Base-by-base conservation (phyloP, 2,329 filamentous ascomycete genomes). In the Diaporthe velutina region DNA sequence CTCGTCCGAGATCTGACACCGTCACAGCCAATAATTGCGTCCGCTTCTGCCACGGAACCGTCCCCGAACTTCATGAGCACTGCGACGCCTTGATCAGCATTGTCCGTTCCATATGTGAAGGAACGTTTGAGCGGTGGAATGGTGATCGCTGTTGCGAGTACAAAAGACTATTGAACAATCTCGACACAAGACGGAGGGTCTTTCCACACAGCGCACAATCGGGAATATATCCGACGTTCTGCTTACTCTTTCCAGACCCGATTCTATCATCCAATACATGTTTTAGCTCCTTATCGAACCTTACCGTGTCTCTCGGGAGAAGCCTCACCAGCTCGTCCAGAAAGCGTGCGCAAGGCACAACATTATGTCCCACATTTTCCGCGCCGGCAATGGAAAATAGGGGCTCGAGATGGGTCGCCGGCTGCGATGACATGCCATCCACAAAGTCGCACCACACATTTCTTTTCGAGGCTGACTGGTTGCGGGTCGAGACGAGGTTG, bases 1-100 rank as follows among this genome's bases (percentile, higher is more conserved):
- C 91, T 83, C 3, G 88, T 86, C 38, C 85, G 83, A 2, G 87
- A 89, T 80, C 92, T 91, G 78, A 93, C 90, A 0, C 91, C 91
- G 80, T 93, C 91, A 77, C 89, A 91, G 1, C 89, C 90, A 54
- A 92, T 81, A 0, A 90, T 78, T 10, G 79, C 80, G 64, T 82
- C 81, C 7, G 80, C 81, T 71, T 78, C 77, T 4, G 79, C 81
- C 25, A 75, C 76, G 0, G 77, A 80, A 7, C 80, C 80, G 42
- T 82, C 81, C n/a, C 45, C 68, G 73, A 82, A 81, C 61, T 58
- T 70, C 66, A 75, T 60, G 57, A 75, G 40, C 42, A 73, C 64
- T 67, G 45, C 33, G 15, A 67, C 13, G 30, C 15, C 12, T 25
- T 67, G 45, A 45, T 67, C 64, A 67, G 64, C 45, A 35, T 38